Conservation (phyloP, 1,284 basidiomycete species). For the Phlebopus sp. region DNA sequence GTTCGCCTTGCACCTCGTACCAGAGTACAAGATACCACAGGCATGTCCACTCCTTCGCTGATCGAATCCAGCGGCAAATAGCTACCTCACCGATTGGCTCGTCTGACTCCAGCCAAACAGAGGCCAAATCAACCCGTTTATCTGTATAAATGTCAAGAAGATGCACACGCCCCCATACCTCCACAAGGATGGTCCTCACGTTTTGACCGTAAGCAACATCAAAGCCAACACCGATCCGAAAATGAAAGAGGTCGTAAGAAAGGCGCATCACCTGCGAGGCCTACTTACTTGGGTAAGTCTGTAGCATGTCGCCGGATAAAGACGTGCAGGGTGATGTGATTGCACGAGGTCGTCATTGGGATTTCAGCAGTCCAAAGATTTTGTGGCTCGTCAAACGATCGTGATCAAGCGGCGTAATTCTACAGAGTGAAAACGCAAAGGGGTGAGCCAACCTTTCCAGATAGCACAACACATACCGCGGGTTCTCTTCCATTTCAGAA, state of each 20-base stretch:
- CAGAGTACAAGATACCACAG: slow-evolving; percentile 3
- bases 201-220: slow-evolving; percentile 14
- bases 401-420: not conserved
- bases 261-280: slow-evolving; percentile 35
- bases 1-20: slow-evolving; percentile 12
- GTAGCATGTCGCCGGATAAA: slow-evolving; percentile 18
- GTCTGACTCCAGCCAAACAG: slow-evolving; percentile 7
- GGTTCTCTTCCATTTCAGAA: slow-evolving; percentile 35
- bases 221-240: slow-evolving; percentile 15
- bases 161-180: slow-evolving; percentile 3
- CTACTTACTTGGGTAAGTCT: slow-evolving; percentile 14
- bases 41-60: slow-evolving; percentile 16
- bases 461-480: slow-evolving; percentile 1
- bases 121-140: slow-evolving; percentile 11
- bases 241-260: slow-evolving; percentile 24
- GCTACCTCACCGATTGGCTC: slow-evolving; percentile 10
- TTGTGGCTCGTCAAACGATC: slow-evolving; percentile 11
- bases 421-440: slow-evolving; percentile 2
- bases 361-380: slow-evolving; percentile 7
- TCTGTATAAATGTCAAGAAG: slow-evolving; percentile 4
- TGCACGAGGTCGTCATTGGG: not conserved
- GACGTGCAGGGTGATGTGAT: slow-evolving; percentile 15
- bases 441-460: not conserved
- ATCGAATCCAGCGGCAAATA: slow-evolving; percentile 17
- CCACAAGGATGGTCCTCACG: slow-evolving; percentile 11